Evolutionary conservation across 1,284 basidiomycete genomes (phyloP), one percentile per base, ranked within the genome.

Genomic region (Puccinia polysora): DNA sequence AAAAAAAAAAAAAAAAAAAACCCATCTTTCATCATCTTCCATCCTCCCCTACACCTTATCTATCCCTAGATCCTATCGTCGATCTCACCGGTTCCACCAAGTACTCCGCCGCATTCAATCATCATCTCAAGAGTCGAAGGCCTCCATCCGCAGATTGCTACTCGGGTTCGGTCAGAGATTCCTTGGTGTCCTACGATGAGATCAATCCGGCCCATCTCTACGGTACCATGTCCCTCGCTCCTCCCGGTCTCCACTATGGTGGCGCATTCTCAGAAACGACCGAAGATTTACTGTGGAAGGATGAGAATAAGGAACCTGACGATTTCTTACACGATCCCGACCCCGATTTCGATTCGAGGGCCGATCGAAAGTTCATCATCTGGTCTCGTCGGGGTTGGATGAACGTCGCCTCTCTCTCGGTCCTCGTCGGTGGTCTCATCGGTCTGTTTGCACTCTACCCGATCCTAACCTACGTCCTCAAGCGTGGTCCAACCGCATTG

Each of bases 351-450:
- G 58, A 70, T 50, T 62, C 55, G 5, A 25, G 45, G 4, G 55
- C 67, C 34, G 45, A 74, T 73, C 58, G 56, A 53, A 70, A 73
- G 72, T 43, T 74, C 73, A 38, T 65, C 58, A 23, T 70, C 76
- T 60, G 76, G 38, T 70, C 75, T 15, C 56, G 71, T 20, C 74
- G 77, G 23, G 77, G 77, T 18, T 76, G 75, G 74, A 38, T 77
- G 40, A 79, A 78, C 64, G 71, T 77, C 4, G 62, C 74, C 45
- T 76, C 75, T 30, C 75, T 74, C n/a, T 40, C 32, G 8, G 0
- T 70, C 20, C 36, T 70, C 55, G 70, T 75, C 32, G 30, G 81
- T 18, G 86, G 85, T 49, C 55, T 70, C 30, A 62, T 70, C 20
- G 55, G 52, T 6, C 58, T 70, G 20, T 70, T 70, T 43, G 67